These are phyloP conservation scores for Myxozyma neglecta DNA, from an alignment of 805 yeast genomes.

Conservation along the genomic window DNA sequence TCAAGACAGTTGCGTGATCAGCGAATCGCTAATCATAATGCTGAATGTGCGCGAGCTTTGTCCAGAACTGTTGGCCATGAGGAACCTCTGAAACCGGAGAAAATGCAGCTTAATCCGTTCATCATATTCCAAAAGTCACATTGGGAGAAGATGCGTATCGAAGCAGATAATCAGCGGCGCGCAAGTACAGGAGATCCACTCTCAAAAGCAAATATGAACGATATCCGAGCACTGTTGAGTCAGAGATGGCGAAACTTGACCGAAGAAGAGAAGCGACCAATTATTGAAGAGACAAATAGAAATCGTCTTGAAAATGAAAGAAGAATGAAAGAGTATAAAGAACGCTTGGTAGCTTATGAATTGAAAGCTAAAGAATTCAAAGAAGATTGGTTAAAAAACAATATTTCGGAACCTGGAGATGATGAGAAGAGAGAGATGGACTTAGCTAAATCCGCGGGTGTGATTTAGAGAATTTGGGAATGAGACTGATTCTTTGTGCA, in stretches of 20 bases:
- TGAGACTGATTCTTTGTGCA: neutral
- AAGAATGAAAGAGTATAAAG: slow-evolving; percentile 13
- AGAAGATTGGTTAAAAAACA: slow-evolving; percentile 43
- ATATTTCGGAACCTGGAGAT: slow-evolving; percentile 37
- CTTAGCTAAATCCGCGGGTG: slow-evolving; percentile 11
- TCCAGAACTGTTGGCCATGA: slow-evolving; percentile 40
- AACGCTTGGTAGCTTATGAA: slow-evolving; percentile 39
- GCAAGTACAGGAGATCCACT: slow-evolving; percentile 37
- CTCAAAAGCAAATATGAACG: slow-evolving; percentile 42
- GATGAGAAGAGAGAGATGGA: slow-evolving; percentile 34
- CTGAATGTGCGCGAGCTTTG: slow-evolving; percentile 14
- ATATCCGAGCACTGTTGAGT: slow-evolving; percentile 44
- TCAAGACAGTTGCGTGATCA: slow-evolving; percentile 11
- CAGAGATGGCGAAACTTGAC: slow-evolving; percentile 46
- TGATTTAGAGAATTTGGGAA: neutral
- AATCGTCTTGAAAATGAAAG: slow-evolving; percentile 31
- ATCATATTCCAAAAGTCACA: slow-evolving; percentile 45
- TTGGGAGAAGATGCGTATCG: slow-evolving; percentile 45
- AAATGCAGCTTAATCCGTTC: slow-evolving; percentile 45
- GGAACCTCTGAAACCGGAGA: slow-evolving; percentile 43
- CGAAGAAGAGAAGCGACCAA: slow-evolving; percentile 41
- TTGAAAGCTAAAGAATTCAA: slow-evolving; percentile 43
- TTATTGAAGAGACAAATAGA: slow-evolving; percentile 15
- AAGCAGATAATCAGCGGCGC: slow-evolving; percentile 41
- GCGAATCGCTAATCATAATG: slow-evolving; percentile 14